phyloP scores from a whole-genome alignment of 169 alveolate species.

The Plasmodium blacklocki region DNA sequence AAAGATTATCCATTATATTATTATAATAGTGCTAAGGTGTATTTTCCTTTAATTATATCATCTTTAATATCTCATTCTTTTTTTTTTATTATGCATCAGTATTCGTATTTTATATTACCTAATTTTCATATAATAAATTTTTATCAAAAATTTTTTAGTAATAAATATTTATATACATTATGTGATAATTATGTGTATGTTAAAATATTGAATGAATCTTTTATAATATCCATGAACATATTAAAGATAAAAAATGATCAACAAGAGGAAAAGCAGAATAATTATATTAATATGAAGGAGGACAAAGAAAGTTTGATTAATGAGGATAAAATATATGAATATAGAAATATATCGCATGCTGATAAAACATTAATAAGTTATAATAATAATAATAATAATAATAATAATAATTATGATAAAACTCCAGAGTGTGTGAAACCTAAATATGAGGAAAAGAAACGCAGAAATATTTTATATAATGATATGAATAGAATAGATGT shows the following conservation, averaged over 20 bases:
- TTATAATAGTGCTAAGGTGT: constrained; percentile 56
- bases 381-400: background rate
- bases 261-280: background rate
- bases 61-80: constrained; percentile 55
- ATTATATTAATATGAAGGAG: no score
- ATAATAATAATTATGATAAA: background rate
- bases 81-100: constrained; percentile 1
- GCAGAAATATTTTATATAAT: no score
- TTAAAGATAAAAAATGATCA: background rate
- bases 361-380: background rate
- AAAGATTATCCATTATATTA: background rate
- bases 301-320: no score
- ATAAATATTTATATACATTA: constrained; percentile 54
- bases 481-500: no score
- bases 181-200: constrained; percentile 47
- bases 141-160: constrained; percentile 50
- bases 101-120: background rate
- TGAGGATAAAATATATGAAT: no score
- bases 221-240: background rate
- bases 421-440: no score
- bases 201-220: constrained; percentile 42
- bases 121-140: constrained; percentile 7
- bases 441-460: no score
- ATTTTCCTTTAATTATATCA: constrained; percentile 53
- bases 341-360: background rate